Evolutionary conservation across 1,284 basidiomycete genomes (phyloP), one percentile per base, ranked within the genome.

Genomic region (Marasmius sp.): DNA sequence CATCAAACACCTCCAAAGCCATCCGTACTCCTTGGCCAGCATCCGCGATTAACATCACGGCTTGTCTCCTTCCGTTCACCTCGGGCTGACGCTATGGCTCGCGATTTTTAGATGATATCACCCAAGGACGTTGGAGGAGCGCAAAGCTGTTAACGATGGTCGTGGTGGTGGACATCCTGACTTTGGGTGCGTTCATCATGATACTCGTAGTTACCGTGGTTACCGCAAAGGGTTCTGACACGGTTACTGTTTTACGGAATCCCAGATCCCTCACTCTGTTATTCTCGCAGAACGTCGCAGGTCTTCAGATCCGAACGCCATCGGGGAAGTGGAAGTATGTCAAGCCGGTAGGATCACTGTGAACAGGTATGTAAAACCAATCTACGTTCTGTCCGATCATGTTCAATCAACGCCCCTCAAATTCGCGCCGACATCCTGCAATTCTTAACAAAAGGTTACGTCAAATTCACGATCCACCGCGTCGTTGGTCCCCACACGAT

Each of bases 401-500:
- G 16, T 10, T 38, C 10, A 16, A 56, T 6, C 36, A 37, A 12
- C n/a, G n/a, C n/a, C n/a, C n/a, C n/a, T n/a, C n/a, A n/a, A n/a
- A n/a, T n/a, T 43, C 60, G 54, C 39, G 64, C 61, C n/a, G 60
- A 61, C 47, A 58, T 47, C 9, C 57, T 61, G 3, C 33, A 51
- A 18, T 37, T 60, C 27, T 11, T 60, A 18, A 60, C 58, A n/a
- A 49, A 62, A 34, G 62, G 62, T 12, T 63, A 60, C 52, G 10
- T 63, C 59, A 79, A 75, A 70, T 78, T 75, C 60, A 81, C 81
- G 9, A 72, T 83, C 34, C 81, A 83, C 66, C 71, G 79, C 52
- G 81, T 84, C 45, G 67, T 77, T 38, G 74, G 79, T 52, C 83
- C 82, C 82, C 81, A 1, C 62, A 68, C 12, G 81, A 83, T 62